Evolutionary conservation across 257 asterid species (phyloP), one percentile per base, ranked within the genome.

Genomic region (Salvia splendens): DNA sequence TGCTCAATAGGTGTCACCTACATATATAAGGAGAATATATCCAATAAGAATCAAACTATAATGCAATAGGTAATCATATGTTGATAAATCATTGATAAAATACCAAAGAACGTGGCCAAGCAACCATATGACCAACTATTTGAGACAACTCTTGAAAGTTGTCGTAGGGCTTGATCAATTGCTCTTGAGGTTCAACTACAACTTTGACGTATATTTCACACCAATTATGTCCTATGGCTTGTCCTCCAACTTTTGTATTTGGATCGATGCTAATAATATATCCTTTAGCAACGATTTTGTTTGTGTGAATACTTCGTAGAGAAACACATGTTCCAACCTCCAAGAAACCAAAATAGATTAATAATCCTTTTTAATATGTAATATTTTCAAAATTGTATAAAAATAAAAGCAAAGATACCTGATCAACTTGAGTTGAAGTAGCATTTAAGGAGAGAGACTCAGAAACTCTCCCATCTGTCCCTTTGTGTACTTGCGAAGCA

Each of bases 241-340:
- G 56, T n/a, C 68, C 68, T 41, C 68, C 55, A 63, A 63, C 56
- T 63, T 28, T 5, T 3, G 43, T 45, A 28, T 4, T 12, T 12
- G 55, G 68, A 14, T 46, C 14, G 41, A 15, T 43, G 55, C 30
- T 28, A 30, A 24, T 24, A 24, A 24, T 24, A 24, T 24, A 24
- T 24, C 30, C 30, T 24, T 24, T 24, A 24, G 30, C 45, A 63
- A 63, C 45, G 4, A 46, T 6, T 63, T 46, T 62, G 3, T 3
- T 28, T 2, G 68, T 7, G 35, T 3, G 14, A 30, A 46, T 20
- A 46, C 56, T 28, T 30, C 14, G 30, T 36, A 45, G 41, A 28
- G 55, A 61, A 42, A 61, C 67, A 61, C 43, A 24, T 12, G 38
- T 16, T 8, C 41, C 20, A 17, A 12, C 38, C 67, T 43, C 42